A percentile compares a stretch with the other conserved stretches of the same genome.
Evolutionary conservation across 345 rosid species (phyloP).

Genomic region (Citrus maxima): DNA sequence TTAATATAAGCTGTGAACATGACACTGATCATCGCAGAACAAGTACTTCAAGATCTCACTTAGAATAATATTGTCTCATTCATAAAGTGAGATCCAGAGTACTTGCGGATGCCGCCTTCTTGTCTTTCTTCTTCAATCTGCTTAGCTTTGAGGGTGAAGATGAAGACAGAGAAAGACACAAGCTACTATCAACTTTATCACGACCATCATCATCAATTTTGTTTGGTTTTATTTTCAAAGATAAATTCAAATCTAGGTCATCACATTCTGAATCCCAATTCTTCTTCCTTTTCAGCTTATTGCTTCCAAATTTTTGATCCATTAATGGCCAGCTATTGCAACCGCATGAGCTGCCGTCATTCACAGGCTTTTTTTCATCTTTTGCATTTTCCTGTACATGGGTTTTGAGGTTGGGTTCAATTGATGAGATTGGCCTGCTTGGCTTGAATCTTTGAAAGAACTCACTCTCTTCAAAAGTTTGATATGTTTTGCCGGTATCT

Average conservation of each 20-base stretch:
- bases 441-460: constrained; percentile 30
- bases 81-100: constrained; percentile 87
- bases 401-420: constrained; percentile 16
- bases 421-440: constrained; percentile 18
- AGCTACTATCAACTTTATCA: constrained; percentile 25
- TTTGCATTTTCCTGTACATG: constrained; percentile 17
- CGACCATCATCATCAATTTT: constrained; percentile 6
- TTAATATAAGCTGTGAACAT: neutral
- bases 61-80: constrained; percentile 48
- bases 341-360: neutral
- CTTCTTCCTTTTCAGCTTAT: constrained; percentile 48
- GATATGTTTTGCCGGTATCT: constrained; percentile 17
- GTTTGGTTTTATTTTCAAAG: constrained; percentile 40
- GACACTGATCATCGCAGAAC: constrained; percentile 10
- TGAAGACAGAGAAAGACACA: constrained; percentile 70
- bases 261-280: constrained; percentile 18
- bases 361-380: constrained; percentile 14
- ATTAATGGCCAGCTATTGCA: constrained; percentile 3
- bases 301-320: constrained; percentile 22
- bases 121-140: constrained; percentile 29
- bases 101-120: constrained; percentile 47
- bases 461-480: constrained; percentile 29
- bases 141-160: constrained; percentile 42
- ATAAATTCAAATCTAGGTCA: constrained; percentile 64
- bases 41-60: constrained; percentile 82